Evolutionary conservation across 106 monocot genomes (phyloP).

Genomic region (Dioscorea dumetorum): DNA sequence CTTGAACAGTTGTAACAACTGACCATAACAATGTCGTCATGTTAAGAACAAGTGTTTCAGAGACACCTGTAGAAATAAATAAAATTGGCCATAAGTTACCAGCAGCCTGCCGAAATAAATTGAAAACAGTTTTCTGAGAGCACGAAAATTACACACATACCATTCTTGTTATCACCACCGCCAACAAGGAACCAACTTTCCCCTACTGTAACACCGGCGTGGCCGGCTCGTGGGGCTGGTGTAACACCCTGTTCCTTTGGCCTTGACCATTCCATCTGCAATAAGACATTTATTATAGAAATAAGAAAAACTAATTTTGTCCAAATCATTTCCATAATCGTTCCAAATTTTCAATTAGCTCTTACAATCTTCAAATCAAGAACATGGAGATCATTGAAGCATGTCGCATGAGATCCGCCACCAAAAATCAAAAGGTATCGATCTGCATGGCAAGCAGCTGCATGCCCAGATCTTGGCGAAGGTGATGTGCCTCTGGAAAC

Average conservation of each 20-base stretch:
- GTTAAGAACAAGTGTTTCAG: conserved; percentile 88
- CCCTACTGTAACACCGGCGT: conserved; percentile 89
- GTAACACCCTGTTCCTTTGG: conserved; percentile 77
- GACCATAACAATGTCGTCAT: conserved; percentile 95
- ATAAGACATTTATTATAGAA: conserved; percentile 2
- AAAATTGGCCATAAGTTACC: background rate
- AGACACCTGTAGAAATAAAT: conserved; percentile 51
- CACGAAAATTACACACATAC: conserved; percentile 24
- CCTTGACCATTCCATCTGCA: conserved; percentile 99
- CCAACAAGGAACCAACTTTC: conserved; percentile 99
- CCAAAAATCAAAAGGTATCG: conserved; percentile 95
- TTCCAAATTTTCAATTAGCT: background rate
- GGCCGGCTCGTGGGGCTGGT: conserved; percentile 89
- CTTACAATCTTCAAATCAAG: conserved; percentile 92
- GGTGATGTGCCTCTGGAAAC: conserved; percentile 71
- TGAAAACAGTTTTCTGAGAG: background rate
- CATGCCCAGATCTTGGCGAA: conserved; percentile 97
- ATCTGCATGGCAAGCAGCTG: conserved; percentile 91
- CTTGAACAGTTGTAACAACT: conserved; percentile 75
- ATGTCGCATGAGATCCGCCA: conserved; percentile 93
- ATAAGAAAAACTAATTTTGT: background rate
- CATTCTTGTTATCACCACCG: conserved; percentile 88
- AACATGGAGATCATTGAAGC: conserved; percentile 98
- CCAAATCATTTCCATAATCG: conserved; percentile 1
- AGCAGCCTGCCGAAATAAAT: background rate